A percentile compares a stretch with the other conserved stretches of the same genome.
Evolutionary conservation across 352 stramenopile species (phyloP).

Genomic region (Discostella stelligera): DNA sequence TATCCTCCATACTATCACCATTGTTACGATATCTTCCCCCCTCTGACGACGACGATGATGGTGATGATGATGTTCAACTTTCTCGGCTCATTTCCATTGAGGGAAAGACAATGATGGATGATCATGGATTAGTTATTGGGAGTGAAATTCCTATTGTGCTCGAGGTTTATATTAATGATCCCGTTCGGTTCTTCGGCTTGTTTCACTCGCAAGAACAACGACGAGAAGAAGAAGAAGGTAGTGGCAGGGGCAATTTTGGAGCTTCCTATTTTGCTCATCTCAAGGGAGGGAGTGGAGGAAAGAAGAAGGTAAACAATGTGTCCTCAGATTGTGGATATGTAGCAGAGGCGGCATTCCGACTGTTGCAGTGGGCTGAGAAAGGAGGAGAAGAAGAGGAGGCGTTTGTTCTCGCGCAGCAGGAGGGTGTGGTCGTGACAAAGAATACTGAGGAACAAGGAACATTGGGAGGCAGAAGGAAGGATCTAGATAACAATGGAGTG

Average conservation of each 20-base stretch:
- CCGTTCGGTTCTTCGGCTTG: conserved; percentile 58
- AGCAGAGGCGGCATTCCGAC: conserved; percentile 62
- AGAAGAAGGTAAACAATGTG: conserved; percentile 23
- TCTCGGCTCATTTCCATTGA: conserved; percentile 41
- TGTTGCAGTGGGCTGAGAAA: conserved; percentile 79
- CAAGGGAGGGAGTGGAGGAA: conserved; percentile 2
- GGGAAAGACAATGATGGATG: conserved; percentile 69
- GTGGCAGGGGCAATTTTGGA: not conserved
- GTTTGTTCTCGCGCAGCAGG: not conserved
- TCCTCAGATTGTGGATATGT: conserved; percentile 6
- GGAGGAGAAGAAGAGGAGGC: conserved; percentile 59
- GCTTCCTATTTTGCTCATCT: conserved; percentile 29
- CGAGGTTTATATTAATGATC: conserved; percentile 54
- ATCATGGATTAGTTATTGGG: conserved; percentile 58
- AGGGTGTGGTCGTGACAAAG: not conserved
- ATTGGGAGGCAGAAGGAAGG: not conserved
- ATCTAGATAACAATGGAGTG: not conserved
- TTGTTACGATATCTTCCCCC: conserved; percentile 38
- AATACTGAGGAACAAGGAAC: not conserved
- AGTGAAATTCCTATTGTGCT: conserved; percentile 67
- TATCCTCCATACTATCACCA: conserved; percentile 57
- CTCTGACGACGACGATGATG: not conserved
- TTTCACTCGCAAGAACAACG: conserved; percentile 34
- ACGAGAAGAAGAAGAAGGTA: not conserved
- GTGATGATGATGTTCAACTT: not conserved